Evolutionary conservation across 1,284 basidiomycete species (phyloP), one percentile per base, ranked within the genome.

Genomic region (Omphalotus olearius): DNA sequence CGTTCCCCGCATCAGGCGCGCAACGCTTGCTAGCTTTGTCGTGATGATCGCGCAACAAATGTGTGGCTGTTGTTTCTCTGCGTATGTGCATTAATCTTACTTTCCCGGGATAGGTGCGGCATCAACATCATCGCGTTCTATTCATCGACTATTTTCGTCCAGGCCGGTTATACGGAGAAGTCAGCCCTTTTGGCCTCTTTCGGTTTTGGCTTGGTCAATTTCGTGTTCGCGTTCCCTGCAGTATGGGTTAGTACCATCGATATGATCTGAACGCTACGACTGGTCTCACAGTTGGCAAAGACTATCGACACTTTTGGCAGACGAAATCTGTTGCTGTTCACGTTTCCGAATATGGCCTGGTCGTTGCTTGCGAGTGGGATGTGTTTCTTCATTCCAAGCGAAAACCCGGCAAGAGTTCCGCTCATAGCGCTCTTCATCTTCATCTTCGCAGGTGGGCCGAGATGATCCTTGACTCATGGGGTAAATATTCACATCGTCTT

Each of bases 131-230:
- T 80, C 58, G 79, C 85, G 1, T 88, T 85, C 67, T 86, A 86
- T 63, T 83, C 80, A 1, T 83, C 84, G 2, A 79, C 79, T 10
- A 76, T 91, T 54, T 91, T 91, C 69, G 55, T 66, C 2, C 45
- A 75, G 0, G 82, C 83, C 1, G 82, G 83, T 1, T 78, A 78
- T 59, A 64, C 66, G 0, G 59, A 66, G 4, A 69, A 68, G 36
- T 60, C 74, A 1, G 78, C 86, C 0, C 69, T 91, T 25, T 69
- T 80, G 33, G 82, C 84, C 0, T 88, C 88, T 0, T 75, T 80
- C 62, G 89, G 89, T 1, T 91, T 85, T 56, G 89, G 89, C 47
- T 67, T 82, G n/a, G 69, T 87, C 25, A 85, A 83, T 55, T 82
- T 76, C 71, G 14, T 82, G 1, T 85, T 83, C 56, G 82, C 83